Percentiles rank a stretch among this genome's conserved stretches.
phyloP scores from a whole-genome alignment of 2,329 filamentous ascomycete species.

The Orbilia blumenaviensis region DNA sequence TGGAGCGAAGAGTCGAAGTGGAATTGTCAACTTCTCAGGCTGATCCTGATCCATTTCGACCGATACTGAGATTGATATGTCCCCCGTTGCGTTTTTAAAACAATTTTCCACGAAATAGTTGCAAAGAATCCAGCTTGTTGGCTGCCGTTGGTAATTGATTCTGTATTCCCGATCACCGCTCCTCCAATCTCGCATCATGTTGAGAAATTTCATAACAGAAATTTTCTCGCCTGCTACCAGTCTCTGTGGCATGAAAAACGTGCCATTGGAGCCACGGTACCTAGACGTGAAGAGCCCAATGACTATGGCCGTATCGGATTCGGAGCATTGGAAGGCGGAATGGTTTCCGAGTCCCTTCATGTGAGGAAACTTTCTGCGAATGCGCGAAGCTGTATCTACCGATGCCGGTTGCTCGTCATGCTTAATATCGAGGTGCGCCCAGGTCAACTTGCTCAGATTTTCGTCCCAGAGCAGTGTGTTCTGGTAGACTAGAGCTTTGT shows the following conservation, averaged over 20 bases:
- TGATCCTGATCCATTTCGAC: conserved; percentile 42
- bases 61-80: conserved; percentile 25
- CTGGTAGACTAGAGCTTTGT: conserved; percentile 33
- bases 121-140: conserved; percentile 29
- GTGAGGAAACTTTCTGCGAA: not conserved
- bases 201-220: conserved; percentile 27
- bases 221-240: conserved; percentile 18
- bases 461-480: conserved; percentile 29
- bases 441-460: conserved; percentile 5
- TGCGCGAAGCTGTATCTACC: not conserved
- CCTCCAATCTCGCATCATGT: conserved; percentile 36
- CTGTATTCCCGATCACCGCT: conserved; percentile 23
- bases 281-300: conserved; percentile 32
- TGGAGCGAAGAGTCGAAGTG: conserved; percentile 19
- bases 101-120: conserved; percentile 34
- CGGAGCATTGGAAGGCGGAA: conserved; percentile 30
- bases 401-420: conserved; percentile 3
- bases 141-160: conserved; percentile 1
- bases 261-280: conserved; percentile 25
- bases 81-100: conserved; percentile 1
- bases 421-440: conserved; percentile 20
- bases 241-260: conserved; percentile 28
- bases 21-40: conserved; percentile 27
- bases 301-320: conserved; percentile 17
- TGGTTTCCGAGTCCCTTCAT: conserved; percentile 15